Percentiles rank a stretch among this genome's conserved stretches.
Conservation (phyloP, 352 stramenopile genomes). For the Blastocystis sp. region DNA sequence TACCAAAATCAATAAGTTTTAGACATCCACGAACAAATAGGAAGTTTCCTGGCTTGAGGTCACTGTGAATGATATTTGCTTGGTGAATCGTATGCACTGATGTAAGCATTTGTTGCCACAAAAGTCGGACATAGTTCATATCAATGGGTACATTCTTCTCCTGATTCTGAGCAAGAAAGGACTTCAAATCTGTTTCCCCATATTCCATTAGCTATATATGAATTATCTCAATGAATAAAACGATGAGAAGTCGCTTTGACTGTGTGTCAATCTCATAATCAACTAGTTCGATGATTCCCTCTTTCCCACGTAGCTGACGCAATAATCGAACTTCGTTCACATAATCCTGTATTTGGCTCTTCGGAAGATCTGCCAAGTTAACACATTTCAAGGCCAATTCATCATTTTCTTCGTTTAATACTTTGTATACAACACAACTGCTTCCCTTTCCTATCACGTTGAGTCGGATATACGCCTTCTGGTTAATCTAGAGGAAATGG, state of each 20-base stretch:
- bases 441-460: conserved; percentile 89
- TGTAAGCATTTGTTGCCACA: conserved; percentile 96
- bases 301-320: conserved; percentile 81
- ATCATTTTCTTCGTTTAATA: conserved; percentile 34
- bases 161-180: conserved; percentile 63
- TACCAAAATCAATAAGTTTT: conserved; percentile 95
- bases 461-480: conserved; percentile 83
- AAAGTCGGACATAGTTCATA: conserved; percentile 90
- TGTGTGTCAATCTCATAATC: conserved; percentile 81
- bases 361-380: conserved; percentile 83
- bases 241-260: conserved; percentile 64
- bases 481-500: too few relatives aligned
- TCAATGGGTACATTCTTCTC: conserved; percentile 70
- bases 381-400: conserved; percentile 90
- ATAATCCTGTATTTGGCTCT: conserved; percentile 82
- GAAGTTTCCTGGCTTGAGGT: conserved; percentile 91
- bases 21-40: conserved; percentile 86
- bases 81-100: conserved; percentile 92
- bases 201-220: conserved; percentile 79
- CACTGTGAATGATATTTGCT: conserved; percentile 85
- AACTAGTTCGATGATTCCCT: conserved; percentile 88
- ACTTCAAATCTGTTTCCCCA: conserved; percentile 90
- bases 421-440: conserved; percentile 89
- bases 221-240: neutral
- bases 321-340: conserved; percentile 93